Percentiles rank a stretch among this genome's conserved stretches.
phyloP scores from a whole-genome alignment of 345 rosid species.

The Corchorus olitorius region DNA sequence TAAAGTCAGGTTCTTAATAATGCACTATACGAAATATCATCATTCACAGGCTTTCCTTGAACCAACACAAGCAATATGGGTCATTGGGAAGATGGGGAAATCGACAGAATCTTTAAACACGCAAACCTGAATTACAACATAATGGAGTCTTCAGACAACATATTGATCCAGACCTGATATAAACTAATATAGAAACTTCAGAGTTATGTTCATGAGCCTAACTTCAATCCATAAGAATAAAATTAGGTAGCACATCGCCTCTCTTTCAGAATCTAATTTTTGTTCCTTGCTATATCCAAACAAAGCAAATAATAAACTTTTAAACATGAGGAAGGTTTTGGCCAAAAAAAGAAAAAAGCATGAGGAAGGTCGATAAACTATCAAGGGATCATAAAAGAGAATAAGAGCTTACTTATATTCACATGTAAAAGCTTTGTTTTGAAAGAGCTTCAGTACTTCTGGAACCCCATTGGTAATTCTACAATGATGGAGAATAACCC shows the following conservation, averaged over 20 bases:
- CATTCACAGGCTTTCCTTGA: not conserved
- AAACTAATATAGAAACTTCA: not conserved
- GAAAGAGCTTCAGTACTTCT: constrained; percentile 57
- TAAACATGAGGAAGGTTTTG: not conserved
- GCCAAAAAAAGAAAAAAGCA: no score
- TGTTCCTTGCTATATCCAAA: not conserved
- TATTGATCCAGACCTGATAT: not conserved
- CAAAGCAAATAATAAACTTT: not conserved
- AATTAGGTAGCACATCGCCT: not conserved
- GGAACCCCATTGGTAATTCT: constrained; percentile 79
- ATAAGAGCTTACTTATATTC: constrained; percentile 74
- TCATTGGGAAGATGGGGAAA: not conserved
- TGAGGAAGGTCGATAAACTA: not conserved
- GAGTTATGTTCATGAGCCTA: not conserved
- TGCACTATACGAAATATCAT: not conserved
- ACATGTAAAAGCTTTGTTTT: constrained; percentile 75
- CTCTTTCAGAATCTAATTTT: not conserved
- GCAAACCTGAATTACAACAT: not conserved
- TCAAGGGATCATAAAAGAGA: not conserved
- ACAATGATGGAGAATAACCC: constrained; percentile 20
- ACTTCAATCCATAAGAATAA: not conserved
- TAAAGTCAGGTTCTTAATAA: not conserved
- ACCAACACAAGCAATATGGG: not conserved
- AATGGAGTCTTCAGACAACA: not conserved
- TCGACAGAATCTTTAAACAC: not conserved